Conservation (phyloP, 345 rosid species). For the Toxicodendron radicans region DNA sequence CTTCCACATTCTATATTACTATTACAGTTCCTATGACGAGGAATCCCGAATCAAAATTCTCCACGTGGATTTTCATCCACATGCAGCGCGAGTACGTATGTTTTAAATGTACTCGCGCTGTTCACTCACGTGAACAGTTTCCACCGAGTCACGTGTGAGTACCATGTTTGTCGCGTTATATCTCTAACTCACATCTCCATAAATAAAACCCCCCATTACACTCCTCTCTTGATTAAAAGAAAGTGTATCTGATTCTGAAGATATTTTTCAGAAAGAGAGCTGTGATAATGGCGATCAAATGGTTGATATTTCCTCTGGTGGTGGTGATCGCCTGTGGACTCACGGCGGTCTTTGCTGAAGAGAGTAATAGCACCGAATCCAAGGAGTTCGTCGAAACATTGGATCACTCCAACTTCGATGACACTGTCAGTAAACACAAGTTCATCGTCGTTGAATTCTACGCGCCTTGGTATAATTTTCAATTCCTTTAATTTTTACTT, state of each 20-base stretch:
- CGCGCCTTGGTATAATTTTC: conserved; percentile 75
- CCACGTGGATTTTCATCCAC: conserved; percentile 38
- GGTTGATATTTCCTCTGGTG: conserved; percentile 28
- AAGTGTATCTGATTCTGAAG: not conserved
- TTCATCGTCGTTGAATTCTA: conserved; percentile 95
- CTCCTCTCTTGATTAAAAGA: not conserved
- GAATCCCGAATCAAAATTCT: conserved; percentile 5
- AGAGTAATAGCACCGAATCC: conserved; percentile 32
- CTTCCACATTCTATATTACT: not conserved
- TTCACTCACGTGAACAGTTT: not conserved
- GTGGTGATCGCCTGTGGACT: conserved; percentile 24
- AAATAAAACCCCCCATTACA: not conserved
- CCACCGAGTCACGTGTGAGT: conserved; percentile 11
- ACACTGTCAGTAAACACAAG: conserved; percentile 67
- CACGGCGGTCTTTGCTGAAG: conserved; percentile 42
- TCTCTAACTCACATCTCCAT: conserved; percentile 8
- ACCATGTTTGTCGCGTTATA: conserved; percentile 16
- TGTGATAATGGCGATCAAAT: conserved; percentile 40
- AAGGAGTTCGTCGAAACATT: conserved; percentile 83
- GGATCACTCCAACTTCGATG: conserved; percentile 86
- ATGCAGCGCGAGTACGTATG: conserved; percentile 15
- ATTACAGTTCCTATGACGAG: conserved; percentile 26
- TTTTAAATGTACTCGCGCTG: not conserved
- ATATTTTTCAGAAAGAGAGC: not conserved
- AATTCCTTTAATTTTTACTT: not conserved